A percentile compares a stretch with the other conserved stretches of the same genome.
Evolutionary conservation across 306 rosid genomes (phyloP).

Genomic region (Ochetophila trinervis): DNA sequence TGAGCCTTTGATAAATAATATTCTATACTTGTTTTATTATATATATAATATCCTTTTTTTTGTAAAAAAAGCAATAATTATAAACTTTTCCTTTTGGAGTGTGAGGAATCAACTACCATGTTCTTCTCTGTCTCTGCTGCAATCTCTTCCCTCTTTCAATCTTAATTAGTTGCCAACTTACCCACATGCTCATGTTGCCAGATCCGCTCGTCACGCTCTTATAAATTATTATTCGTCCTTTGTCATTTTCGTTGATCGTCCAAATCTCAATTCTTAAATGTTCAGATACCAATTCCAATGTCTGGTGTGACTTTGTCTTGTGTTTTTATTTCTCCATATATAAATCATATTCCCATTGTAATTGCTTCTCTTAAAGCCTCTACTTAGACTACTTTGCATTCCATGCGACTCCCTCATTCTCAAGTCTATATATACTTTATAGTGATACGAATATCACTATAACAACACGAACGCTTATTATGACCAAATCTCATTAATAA

Average conservation of each 20-base stretch:
- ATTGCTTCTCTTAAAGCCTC: too few relatives aligned
- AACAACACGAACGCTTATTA: too few relatives aligned
- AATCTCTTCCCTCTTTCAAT: constrained; percentile 32
- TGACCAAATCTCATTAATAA: too few relatives aligned
- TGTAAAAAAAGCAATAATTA: constrained; percentile 10
- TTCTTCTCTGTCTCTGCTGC: constrained; percentile 39
- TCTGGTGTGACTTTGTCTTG: background rate
- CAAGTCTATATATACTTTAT: too few relatives aligned
- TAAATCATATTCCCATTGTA: background rate
- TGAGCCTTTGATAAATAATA: background rate
- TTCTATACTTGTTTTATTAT: background rate
- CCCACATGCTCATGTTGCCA: constrained; percentile 73
- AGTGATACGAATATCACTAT: too few relatives aligned
- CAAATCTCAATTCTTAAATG: constrained; percentile 26
- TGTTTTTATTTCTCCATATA: background rate
- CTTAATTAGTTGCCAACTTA: constrained; percentile 42
- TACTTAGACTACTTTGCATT: too few relatives aligned
- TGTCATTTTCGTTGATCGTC: constrained; percentile 43
- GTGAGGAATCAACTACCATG: constrained; percentile 49
- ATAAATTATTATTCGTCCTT: constrained; percentile 28
- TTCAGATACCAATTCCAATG: constrained; percentile 13
- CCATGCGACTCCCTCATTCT: too few relatives aligned
- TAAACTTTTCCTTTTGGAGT: constrained; percentile 23
- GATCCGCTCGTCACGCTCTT: constrained; percentile 62
- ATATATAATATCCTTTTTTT: background rate